Evolutionary conservation across 2,329 filamentous ascomycete species (phyloP).

Genomic region (Paecilomyces dactylethromorphus): DNA sequence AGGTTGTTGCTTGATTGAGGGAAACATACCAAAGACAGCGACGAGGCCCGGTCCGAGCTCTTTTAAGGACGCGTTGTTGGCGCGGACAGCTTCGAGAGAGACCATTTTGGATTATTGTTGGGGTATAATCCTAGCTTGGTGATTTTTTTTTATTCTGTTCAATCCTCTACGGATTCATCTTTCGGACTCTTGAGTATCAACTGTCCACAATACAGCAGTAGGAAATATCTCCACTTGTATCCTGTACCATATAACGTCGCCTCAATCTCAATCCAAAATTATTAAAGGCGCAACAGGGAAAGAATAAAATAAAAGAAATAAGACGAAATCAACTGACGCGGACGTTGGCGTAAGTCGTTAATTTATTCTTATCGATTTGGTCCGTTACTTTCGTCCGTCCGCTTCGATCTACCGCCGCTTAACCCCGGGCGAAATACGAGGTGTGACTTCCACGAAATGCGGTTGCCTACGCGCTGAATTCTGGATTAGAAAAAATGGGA

Average conservation of each 20-base stretch:
- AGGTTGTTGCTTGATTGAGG: background rate
- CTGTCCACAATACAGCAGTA: background rate
- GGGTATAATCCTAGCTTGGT: background rate
- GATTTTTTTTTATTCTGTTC: background rate
- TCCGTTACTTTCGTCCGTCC: background rate
- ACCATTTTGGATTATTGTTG: constrained; percentile 3
- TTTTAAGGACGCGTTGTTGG: constrained; percentile 5
- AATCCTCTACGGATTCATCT: background rate
- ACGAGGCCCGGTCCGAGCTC: constrained; percentile 7
- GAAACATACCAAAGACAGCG: constrained; percentile 7
- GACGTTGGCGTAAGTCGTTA: background rate
- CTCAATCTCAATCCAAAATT: background rate
- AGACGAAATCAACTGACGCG: background rate
- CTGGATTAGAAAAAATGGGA: too few species aligned
- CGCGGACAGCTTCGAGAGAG: constrained; percentile 4
- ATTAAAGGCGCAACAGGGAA: background rate
- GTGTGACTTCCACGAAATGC: background rate
- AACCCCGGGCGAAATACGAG: background rate
- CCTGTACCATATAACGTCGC: background rate
- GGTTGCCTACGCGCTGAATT: background rate
- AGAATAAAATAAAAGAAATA: background rate
- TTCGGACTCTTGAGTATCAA: background rate
- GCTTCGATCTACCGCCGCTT: background rate
- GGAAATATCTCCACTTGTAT: background rate
- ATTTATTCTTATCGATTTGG: background rate